phyloP scores from a whole-genome alignment of 169 alveolate species.

The Eimeria brunetti region DNA sequence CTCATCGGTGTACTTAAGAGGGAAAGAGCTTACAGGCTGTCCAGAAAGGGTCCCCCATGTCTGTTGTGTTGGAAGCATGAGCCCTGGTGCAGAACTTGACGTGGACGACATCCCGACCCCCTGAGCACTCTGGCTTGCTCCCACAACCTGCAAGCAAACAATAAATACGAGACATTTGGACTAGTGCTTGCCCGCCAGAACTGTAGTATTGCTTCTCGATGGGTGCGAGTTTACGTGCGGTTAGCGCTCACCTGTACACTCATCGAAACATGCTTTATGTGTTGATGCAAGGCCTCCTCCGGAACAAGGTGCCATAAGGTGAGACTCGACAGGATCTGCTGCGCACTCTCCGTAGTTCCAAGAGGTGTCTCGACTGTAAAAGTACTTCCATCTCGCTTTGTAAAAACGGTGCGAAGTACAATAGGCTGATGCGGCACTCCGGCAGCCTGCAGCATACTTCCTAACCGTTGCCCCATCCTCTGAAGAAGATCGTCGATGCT shows the following conservation, averaged over 20 bases:
- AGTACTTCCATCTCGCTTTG: conserved; percentile 12
- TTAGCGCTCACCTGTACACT: conserved; percentile 21
- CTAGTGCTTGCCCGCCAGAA: not conserved
- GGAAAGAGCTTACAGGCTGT: conserved; percentile 19
- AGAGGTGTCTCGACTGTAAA: conserved; percentile 55
- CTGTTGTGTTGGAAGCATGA: conserved; percentile 26
- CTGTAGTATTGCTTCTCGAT: not conserved
- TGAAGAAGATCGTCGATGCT: not conserved
- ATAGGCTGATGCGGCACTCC: conserved; percentile 7
- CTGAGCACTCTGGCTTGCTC: not conserved
- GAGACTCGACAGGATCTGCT: not conserved
- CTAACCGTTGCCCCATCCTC: conserved; percentile 41
- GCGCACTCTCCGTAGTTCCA: conserved; percentile 36
- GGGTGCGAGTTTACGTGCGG: not conserved
- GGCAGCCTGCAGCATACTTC: conserved; percentile 46
- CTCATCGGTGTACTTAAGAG: not conserved
- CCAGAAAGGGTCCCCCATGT: conserved; percentile 57
- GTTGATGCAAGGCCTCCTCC: conserved; percentile 37
- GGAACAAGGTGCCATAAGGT: conserved; percentile 41
- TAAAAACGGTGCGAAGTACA: conserved; percentile 16
- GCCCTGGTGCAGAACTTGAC: not conserved
- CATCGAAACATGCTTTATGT: conserved; percentile 47
- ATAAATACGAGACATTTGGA: not conserved
- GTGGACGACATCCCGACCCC: not conserved
- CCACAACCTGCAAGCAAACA: not conserved